Conservation (phyloP, 1,139 yeast species). For the Suhomyces atakaporum region DNA sequence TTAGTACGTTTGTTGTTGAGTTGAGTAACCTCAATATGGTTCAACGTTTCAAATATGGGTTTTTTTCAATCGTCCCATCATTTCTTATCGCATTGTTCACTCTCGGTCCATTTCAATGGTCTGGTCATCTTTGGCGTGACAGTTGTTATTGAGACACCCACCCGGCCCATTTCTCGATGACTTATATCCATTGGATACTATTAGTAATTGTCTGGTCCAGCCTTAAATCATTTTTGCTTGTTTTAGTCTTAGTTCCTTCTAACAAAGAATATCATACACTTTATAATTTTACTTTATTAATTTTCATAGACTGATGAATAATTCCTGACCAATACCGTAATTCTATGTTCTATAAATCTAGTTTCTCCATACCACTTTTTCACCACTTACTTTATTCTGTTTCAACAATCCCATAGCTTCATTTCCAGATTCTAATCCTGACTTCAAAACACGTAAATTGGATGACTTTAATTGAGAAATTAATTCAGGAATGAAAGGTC, state of each 20-base stretch:
- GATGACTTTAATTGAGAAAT: constrained; percentile 22
- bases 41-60: constrained; percentile 43
- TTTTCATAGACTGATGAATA: too few species aligned
- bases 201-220: too few species aligned
- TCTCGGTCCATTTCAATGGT: constrained; percentile 59
- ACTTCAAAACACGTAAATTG: constrained; percentile 25
- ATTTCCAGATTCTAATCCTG: constrained; percentile 30
- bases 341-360: neutral
- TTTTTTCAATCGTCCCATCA: constrained; percentile 36
- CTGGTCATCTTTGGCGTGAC: too few species aligned
- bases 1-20: constrained; percentile 76
- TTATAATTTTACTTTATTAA: too few species aligned
- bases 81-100: constrained; percentile 46
- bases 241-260: too few species aligned
- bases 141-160: too few species aligned
- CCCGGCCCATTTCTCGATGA: too few species aligned
- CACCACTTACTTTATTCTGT: constrained; percentile 5
- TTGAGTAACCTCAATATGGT: constrained; percentile 40
- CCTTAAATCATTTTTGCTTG: too few species aligned
- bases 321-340: too few species aligned
- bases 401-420: constrained; percentile 27
- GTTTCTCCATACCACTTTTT: constrained; percentile 8
- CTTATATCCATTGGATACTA: too few species aligned
- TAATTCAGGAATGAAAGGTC: constrained; percentile 25
- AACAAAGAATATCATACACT: too few species aligned